A percentile compares a stretch with the other conserved stretches of the same genome.
phyloP scores from a whole-genome alignment of 495 filamentous ascomycete species.

The Penicillium waksmanii region DNA sequence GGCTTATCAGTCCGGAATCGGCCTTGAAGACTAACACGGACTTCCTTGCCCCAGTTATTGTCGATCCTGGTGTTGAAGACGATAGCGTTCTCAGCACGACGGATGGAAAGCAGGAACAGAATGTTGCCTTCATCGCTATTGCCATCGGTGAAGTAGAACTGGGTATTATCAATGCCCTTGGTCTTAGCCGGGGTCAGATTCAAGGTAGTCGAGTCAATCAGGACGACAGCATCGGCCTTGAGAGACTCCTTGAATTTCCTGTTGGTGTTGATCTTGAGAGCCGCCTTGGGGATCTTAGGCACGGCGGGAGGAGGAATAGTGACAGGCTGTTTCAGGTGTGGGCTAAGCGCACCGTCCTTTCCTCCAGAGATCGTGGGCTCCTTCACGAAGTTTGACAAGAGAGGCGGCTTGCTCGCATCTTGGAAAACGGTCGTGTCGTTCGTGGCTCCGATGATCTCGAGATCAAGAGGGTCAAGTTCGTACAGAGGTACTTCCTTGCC shows the following conservation, averaged over 20 bases:
- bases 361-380: slow-evolving; percentile 16
- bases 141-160: slow-evolving; percentile 2
- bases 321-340: slow-evolving; percentile 11
- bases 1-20: slow-evolving; percentile 8
- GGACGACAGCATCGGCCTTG: slow-evolving; percentile 5
- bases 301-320: not conserved
- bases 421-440: slow-evolving; percentile 12
- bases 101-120: slow-evolving; percentile 14
- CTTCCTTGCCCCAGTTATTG: slow-evolving; percentile 14
- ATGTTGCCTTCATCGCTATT: slow-evolving; percentile 4
- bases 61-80: slow-evolving; percentile 9
- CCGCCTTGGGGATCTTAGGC: slow-evolving; percentile 6
- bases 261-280: not conserved
- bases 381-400: slow-evolving; percentile 12
- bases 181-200: slow-evolving; percentile 6
- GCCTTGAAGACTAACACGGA: slow-evolving; percentile 3
- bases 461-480: slow-evolving; percentile 9
- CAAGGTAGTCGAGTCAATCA: slow-evolving; percentile 10
- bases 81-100: slow-evolving; percentile 12
- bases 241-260: slow-evolving; percentile 9
- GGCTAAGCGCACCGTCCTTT: slow-evolving; percentile 12
- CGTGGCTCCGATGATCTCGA: slow-evolving; percentile 17
- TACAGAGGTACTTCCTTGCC: slow-evolving; percentile 10
- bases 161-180: slow-evolving; percentile 14
- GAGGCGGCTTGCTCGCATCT: slow-evolving; percentile 10